Evolutionary conservation across 176 grass and related monocot genomes (phyloP).

Genomic region (Aegilops sharonensis): DNA sequence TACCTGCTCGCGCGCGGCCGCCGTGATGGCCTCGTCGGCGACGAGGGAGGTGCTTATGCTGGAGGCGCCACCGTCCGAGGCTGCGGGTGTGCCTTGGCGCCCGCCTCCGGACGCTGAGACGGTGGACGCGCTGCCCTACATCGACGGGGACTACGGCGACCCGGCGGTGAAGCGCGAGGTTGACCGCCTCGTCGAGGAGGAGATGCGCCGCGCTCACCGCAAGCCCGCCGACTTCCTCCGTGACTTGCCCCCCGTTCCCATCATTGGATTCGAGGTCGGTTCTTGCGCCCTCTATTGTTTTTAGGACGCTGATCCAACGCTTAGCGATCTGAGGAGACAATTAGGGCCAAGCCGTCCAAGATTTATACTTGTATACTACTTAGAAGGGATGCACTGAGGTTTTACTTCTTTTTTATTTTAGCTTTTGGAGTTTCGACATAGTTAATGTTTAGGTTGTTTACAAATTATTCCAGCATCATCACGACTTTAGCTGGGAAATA

Average conservation of each 20-base stretch:
- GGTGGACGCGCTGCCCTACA: constrained; percentile 92
- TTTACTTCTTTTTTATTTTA: background rate
- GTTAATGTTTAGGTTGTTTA: background rate
- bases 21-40: constrained; percentile 43
- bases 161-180: constrained; percentile 82
- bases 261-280: constrained; percentile 60
- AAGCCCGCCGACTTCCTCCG: constrained; percentile 96
- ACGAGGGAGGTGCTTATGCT: constrained; percentile 82
- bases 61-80: constrained; percentile 62
- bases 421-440: background rate
- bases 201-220: constrained; percentile 69
- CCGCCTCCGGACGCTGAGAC: constrained; percentile 64
- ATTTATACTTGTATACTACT: background rate
- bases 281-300: background rate
- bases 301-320: background rate
- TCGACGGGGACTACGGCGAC: constrained; percentile 93
- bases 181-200: constrained; percentile 83
- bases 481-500: background rate
- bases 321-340: background rate
- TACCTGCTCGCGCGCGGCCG: background rate
- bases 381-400: background rate
- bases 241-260: constrained; percentile 71
- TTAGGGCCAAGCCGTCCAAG: background rate
- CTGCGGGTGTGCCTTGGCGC: constrained; percentile 39
- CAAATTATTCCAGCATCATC: background rate